Base-by-base conservation (phyloP, 2,329 filamentous ascomycete genomes). In the Fusarium coffeatum region DNA sequence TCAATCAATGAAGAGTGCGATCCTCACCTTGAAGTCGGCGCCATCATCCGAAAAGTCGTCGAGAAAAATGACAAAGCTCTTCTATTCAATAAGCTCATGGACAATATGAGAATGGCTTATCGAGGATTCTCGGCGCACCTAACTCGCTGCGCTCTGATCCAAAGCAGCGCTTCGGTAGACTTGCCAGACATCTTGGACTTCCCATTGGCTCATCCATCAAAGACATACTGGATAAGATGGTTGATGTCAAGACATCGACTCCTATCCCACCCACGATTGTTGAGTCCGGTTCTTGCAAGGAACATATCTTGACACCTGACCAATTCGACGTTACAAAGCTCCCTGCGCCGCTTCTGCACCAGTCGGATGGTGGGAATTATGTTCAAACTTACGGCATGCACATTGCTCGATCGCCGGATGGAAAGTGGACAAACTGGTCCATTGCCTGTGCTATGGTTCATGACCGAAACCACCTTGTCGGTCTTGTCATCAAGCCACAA, bases 361-460 rank as follows among this genome's bases (percentile, higher is more conserved):
- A 82, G 59, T 66, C 75, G 0, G 84, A 87, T 51, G 84, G 84
- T 0, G 85, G 85, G 0, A 84, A 83, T 53, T 87, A 86, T 56
- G 72, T 87, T 12, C 83, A 86, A 59, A 87, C 85, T 0, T 84
- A 82, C 42, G 85, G 85, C 3, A 84, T 87, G 78, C 80, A 86
- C 42, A 74, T 86, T 11, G 74, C 86, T 0, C 80, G 83, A 64
- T 79, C 81, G 0, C 83, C 85, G 0, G 82, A 84, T 55, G 80
- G 79, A 1, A 77, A 75, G 20, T 87, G 85, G 84, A 83, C 82
- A 1, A 84, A 84, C 63, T 84, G 82, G 83, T 83, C 80, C 4
- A 83, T 84, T 43, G 76, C 78, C 5, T 76, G 82, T 0, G 83
- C 80, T 1, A 86, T 87, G 84, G 79, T 86, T 1, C 73, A 82